phyloP scores from a whole-genome alignment of 306 rosid genomes.

The Styphnolobium japonicum region DNA sequence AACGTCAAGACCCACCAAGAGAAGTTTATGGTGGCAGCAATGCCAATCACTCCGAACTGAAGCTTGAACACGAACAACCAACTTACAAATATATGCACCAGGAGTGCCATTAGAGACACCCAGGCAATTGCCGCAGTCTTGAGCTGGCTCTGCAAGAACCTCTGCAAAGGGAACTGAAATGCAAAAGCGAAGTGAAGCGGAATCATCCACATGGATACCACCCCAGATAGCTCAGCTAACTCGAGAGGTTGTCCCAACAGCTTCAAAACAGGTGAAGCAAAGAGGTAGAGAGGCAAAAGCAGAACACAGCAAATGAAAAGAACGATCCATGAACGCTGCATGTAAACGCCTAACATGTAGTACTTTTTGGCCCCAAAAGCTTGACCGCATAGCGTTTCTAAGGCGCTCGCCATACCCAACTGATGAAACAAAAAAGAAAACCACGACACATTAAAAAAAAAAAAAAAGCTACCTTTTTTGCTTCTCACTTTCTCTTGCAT shows the following conservation, averaged over 20 bases:
- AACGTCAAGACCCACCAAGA: conserved; percentile 70
- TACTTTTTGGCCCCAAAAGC: conserved; percentile 80
- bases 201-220: conserved; percentile 46
- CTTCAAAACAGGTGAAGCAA: conserved; percentile 54
- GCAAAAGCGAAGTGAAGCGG: conserved; percentile 69
- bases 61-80: conserved; percentile 65
- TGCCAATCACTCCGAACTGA: conserved; percentile 55
- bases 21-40: conserved; percentile 49
- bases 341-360: conserved; percentile 75
- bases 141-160: conserved; percentile 65
- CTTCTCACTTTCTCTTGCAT: background rate
- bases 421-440: conserved; percentile 17
- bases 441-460: background rate
- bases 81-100: conserved; percentile 46
- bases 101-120: conserved; percentile 41
- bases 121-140: conserved; percentile 51
- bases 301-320: conserved; percentile 52
- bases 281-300: conserved; percentile 54
- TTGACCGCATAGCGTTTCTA: conserved; percentile 85
- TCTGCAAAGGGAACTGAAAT: conserved; percentile 61
- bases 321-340: conserved; percentile 90
- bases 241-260: conserved; percentile 64
- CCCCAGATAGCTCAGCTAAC: conserved; percentile 53
- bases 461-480: background rate
- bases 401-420: conserved; percentile 90